Base-by-base conservation (phyloP, 257 asterid genomes). In the Ligustrum vulgare region DNA sequence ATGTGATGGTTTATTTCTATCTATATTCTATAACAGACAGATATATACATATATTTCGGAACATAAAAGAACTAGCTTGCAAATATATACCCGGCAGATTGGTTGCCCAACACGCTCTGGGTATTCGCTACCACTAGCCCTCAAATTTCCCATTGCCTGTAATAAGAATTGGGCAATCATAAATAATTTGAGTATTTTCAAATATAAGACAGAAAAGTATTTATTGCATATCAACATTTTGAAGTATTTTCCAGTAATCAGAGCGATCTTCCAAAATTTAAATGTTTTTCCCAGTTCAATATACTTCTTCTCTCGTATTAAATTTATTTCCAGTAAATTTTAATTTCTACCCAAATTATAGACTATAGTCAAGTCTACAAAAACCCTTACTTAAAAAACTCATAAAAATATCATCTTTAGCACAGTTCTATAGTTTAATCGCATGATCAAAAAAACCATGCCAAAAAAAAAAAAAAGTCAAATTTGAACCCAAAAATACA, bases 21-120 rank as follows among this genome's bases (percentile, higher is more conserved):
- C n/a, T 43, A 65, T 71, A 0, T n/a, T n/a, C n/a, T 56, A 16
- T 56, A 47, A 18, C 69, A 10, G 33, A 15, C 22, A 20, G 2
- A 41, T 60, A 72, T 39, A 39, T 58, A 6, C 3, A 67, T 2
- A n/a, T 39, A 69, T 23, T 18, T 41, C 39, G 25, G 69, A 45
- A 49, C 35, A 9, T 16, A 31, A 8, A 49, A 36, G 32, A 71
- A 65, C 16, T 69, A 23, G 25, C 74, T 45, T 45, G 60, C 23
- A 58, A 73, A 32, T 71, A 58, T 33, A 67, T 85, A 93, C 98
- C 96, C 88, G 96, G 79, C 98, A 93, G 64, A 89, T 83, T 16
- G 97, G 96, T 79, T 93, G 93, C 35, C 93, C 96, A 71, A 51
- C 60, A 58, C 97, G 91, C 78, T 93, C 97, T 0, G 98, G 96